Conservation (phyloP, 2,329 filamentous ascomycete genomes). For the Cladosporium sphaerospermum region DNA sequence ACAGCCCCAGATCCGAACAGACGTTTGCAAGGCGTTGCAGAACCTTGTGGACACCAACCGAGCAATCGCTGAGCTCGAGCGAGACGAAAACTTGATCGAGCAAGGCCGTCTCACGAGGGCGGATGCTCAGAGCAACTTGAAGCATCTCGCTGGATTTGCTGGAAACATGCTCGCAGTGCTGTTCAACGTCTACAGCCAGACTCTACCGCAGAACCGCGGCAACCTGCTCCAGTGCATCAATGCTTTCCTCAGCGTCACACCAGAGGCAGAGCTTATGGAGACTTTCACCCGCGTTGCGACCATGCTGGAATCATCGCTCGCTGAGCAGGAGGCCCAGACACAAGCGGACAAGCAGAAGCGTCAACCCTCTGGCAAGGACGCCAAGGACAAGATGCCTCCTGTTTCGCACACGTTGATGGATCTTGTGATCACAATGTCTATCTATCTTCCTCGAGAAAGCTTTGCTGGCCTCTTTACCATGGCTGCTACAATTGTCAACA, state of each 20-base stretch:
- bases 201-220: conserved; percentile 82
- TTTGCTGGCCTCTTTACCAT: conserved; percentile 82
- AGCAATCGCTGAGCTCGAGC: conserved; percentile 64
- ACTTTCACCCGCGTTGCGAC: conserved; percentile 83
- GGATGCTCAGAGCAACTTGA: conserved; percentile 70
- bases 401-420: conserved; percentile 95
- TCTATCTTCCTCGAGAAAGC: conserved; percentile 82
- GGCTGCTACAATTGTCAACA: conserved; percentile 73
- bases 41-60: conserved; percentile 88
- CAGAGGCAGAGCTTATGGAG: conserved; percentile 64
- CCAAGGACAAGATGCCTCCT: conserved; percentile 74
- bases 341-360: conserved; percentile 55
- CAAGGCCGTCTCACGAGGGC: conserved; percentile 72
- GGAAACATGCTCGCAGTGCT: conserved; percentile 89
- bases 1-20: conserved; percentile 77
- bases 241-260: conserved; percentile 74
- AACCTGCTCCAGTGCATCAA: conserved; percentile 93
- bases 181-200: conserved; percentile 99
- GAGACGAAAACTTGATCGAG: conserved; percentile 64
- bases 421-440: conserved; percentile 89
- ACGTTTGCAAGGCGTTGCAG: conserved; percentile 81
- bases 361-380: conserved; percentile 34
- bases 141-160: conserved; percentile 71
- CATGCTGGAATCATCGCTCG: conserved; percentile 70
- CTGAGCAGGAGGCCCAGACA: conserved; percentile 54